Conservation (phyloP, 2,329 filamentous ascomycete genomes). For the Tolypocladium tropicale region DNA sequence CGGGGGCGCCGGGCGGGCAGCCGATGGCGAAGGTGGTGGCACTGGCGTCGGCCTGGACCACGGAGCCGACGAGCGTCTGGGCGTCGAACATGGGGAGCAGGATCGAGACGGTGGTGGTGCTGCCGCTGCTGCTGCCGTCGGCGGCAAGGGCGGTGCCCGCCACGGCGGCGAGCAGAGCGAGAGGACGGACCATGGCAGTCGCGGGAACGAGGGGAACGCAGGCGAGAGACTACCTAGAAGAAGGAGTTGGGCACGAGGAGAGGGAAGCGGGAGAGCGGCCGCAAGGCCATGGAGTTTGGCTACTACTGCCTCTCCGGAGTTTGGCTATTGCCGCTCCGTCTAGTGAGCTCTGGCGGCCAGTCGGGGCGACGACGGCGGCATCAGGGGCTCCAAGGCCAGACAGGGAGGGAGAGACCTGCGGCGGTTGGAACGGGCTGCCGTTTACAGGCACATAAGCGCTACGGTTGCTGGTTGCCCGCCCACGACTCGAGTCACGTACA, state of each 20-base stretch:
- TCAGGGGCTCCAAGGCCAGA: no score
- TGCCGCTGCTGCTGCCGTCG: constrained; percentile 16
- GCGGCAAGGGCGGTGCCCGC: constrained; percentile 10
- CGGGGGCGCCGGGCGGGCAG: constrained; percentile 11
- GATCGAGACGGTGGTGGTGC: constrained; percentile 14
- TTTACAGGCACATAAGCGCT: no score
- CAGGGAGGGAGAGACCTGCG: no score
- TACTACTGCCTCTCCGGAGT: no score
- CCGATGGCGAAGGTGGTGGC: constrained; percentile 19
- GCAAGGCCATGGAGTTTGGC: no score
- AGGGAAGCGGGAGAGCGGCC: background rate
- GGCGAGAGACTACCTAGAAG: background rate
- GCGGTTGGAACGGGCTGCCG: no score
- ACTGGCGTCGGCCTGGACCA: constrained; percentile 14
- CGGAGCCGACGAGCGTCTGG: constrained; percentile 16
- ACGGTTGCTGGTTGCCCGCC: no score
- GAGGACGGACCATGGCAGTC: constrained; percentile 13
- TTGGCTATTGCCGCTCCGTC: no score
- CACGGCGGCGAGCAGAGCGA: constrained; percentile 15
- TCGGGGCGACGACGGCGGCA: no score
- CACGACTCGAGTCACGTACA: no score
- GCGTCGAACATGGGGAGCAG: constrained; percentile 16
- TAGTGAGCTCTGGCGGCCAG: no score
- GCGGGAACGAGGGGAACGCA: background rate
- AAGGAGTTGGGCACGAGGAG: background rate